Evolutionary conservation across 2,329 filamentous ascomycete species (phyloP).

Genomic region (Monosporascus sp.): DNA sequence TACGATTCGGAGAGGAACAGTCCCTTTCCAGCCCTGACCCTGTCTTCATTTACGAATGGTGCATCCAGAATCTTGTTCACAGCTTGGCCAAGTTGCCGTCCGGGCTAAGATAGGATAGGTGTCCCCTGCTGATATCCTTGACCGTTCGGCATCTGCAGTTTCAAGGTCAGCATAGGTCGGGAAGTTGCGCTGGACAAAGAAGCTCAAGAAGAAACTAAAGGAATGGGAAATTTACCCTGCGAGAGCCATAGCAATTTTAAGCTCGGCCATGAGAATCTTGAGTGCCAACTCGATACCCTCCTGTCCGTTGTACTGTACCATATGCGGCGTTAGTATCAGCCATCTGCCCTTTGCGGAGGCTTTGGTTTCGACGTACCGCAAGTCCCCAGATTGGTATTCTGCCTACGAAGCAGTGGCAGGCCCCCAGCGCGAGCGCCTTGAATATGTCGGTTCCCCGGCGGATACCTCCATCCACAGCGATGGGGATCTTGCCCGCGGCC

Average conservation of each 20-base stretch:
- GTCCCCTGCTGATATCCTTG: not conserved
- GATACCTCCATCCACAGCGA: constrained; percentile 45
- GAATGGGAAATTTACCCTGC: constrained; percentile 12
- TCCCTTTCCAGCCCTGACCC: not conserved
- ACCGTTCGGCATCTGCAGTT: not conserved
- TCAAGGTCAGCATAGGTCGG: not conserved
- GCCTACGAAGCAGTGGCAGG: constrained; percentile 42
- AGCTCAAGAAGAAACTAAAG: not conserved
- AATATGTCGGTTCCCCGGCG: constrained; percentile 46
- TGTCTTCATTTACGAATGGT: not conserved
- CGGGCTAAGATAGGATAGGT: not conserved
- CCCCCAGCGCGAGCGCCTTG: constrained; percentile 46
- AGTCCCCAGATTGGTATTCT: constrained; percentile 45
- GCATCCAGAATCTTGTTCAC: not conserved
- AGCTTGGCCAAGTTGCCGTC: not conserved
- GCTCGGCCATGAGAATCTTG: constrained; percentile 25
- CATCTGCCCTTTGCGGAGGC: not conserved
- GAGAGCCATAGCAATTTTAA: constrained; percentile 26
- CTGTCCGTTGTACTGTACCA: constrained; percentile 21
- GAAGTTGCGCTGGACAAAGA: not conserved
- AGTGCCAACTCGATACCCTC: constrained; percentile 29
- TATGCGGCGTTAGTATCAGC: not conserved
- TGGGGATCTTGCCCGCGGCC: constrained; percentile 36
- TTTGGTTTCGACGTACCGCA: constrained; percentile 17
- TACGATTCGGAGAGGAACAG: not conserved